phyloP scores from a whole-genome alignment of 208 protist genomes.

The Leishmania lainsoni region DNA sequence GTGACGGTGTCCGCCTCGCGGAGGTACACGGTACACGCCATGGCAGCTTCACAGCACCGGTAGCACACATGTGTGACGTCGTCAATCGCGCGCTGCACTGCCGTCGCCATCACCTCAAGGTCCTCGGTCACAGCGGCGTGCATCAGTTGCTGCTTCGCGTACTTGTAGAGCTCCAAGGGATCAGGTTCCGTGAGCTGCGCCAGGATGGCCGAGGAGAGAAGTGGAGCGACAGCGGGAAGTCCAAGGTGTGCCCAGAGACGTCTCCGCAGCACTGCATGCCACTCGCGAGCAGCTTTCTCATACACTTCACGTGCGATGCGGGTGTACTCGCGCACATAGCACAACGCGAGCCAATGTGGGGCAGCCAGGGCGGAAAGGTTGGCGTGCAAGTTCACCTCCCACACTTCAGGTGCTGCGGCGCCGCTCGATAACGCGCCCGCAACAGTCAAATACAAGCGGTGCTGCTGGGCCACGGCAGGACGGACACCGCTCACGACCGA shows the following conservation, averaged over 20 bases:
- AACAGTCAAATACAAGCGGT: conserved; percentile 17
- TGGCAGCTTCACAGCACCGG: conserved; percentile 35
- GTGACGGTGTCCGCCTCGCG: conserved; percentile 6
- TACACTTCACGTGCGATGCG: conserved; percentile 37
- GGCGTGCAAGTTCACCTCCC: conserved; percentile 36
- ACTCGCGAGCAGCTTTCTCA: conserved; percentile 25
- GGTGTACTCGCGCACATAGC: conserved; percentile 56
- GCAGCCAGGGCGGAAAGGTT: conserved; percentile 29
- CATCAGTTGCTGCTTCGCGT: conserved; percentile 40
- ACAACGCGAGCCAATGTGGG: conserved; percentile 37
- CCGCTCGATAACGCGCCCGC: neutral
- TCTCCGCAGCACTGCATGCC: conserved; percentile 28
- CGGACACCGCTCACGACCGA: conserved; percentile 5
- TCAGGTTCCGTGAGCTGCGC: conserved; percentile 50
- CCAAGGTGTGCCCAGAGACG: conserved; percentile 25
- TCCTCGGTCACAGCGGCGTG: conserved; percentile 40
- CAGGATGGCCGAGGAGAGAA: conserved; percentile 59
- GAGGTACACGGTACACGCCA: conserved; percentile 24
- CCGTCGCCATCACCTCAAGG: conserved; percentile 29
- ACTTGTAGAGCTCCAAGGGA: conserved; percentile 28
- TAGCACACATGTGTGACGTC: conserved; percentile 42
- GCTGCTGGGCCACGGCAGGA: conserved; percentile 13
- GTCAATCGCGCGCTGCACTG: conserved; percentile 9
- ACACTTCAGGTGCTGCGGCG: conserved; percentile 9
- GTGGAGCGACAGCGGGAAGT: conserved; percentile 46